Evolutionary conservation across 192 early-diverging fungal genomes (phyloP).

Genomic region (Geranomyces michiganensis): DNA sequence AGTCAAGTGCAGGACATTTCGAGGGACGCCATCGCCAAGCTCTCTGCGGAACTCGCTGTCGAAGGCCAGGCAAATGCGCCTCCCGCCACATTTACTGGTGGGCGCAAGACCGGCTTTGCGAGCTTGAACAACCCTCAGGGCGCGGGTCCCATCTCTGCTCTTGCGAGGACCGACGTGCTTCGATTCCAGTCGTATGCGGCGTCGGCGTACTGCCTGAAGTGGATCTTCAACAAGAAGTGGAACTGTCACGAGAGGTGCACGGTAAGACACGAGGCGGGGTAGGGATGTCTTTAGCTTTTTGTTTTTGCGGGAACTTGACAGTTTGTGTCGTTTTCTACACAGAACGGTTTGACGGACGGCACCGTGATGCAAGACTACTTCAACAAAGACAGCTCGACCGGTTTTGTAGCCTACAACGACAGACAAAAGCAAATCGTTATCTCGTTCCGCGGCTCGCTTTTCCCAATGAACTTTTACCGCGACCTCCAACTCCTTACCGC

Average conservation of each 20-base stretch:
- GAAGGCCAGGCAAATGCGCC: background rate
- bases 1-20: background rate
- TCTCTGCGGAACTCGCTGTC: background rate
- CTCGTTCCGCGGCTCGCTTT: slow-evolving; percentile 20
- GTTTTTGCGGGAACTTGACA: too few relatives aligned
- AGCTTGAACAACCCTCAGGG: too few relatives aligned
- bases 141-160: background rate
- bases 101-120: background rate
- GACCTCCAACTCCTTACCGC: slow-evolving; percentile 14
- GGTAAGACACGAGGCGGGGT: too few relatives aligned
- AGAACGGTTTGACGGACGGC: slow-evolving; percentile 8
- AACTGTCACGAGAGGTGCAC: slow-evolving; percentile 16
- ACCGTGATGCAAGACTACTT: slow-evolving; percentile 6
- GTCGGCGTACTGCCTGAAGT: slow-evolving; percentile 20
- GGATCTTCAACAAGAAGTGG: slow-evolving; percentile 16
- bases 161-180: background rate
- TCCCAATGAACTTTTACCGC: slow-evolving; percentile 19
- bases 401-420: slow-evolving; percentile 29
- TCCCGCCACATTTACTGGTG: background rate
- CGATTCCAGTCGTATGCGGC: slow-evolving; percentile 4
- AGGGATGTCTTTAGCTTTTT: too few relatives aligned
- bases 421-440: slow-evolving; percentile 17
- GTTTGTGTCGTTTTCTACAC: too few relatives aligned
- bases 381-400: slow-evolving; percentile 8
- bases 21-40: background rate